These are phyloP conservation scores for Juncus effusus DNA, from an alignment of 176 grass and related monocot species.

Conservation along the genomic window DNA sequence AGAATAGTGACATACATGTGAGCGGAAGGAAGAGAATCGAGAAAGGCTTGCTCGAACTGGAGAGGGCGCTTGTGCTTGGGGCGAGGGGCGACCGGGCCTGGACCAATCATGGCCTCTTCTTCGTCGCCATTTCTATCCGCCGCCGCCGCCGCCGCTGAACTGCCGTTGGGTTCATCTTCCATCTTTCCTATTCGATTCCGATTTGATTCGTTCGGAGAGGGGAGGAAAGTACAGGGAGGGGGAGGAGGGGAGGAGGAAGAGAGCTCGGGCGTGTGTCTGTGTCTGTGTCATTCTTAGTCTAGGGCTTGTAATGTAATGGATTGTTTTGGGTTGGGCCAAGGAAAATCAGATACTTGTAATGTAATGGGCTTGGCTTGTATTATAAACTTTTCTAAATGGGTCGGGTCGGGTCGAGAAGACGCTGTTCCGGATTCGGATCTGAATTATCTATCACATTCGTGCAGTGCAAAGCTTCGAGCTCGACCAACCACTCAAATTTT, in stretches of 20 bases:
- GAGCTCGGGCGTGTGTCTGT: no score
- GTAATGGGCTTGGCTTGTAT: not conserved
- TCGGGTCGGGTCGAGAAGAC: not conserved
- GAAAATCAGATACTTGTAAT: not conserved
- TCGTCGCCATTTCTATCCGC: constrained; percentile 24
- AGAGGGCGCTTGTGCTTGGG: constrained; percentile 74
- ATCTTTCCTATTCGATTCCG: constrained; percentile 13
- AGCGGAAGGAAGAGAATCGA: constrained; percentile 77
- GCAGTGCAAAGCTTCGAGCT: constrained; percentile 3
- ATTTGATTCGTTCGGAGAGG: not conserved
- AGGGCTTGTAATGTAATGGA: constrained; percentile 21
- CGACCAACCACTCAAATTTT: constrained; percentile 25
- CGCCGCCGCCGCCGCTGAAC: constrained; percentile 19
- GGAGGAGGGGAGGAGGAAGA: no score
- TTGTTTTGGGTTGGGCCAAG: not conserved
- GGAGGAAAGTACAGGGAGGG: no score
- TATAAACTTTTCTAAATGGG: constrained; percentile 3
- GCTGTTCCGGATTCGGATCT: not conserved
- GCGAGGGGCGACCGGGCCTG: constrained; percentile 47
- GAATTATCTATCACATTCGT: not conserved
- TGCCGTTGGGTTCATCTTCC: constrained; percentile 31
- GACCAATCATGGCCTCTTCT: constrained; percentile 55
- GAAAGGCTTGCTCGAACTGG: constrained; percentile 95
- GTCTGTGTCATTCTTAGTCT: not conserved
- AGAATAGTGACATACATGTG: constrained; percentile 49